A percentile compares a stretch with the other conserved stretches of the same genome.
Conservation (phyloP, 495 filamentous ascomycete species). For the Hypoxylon perforatum region DNA sequence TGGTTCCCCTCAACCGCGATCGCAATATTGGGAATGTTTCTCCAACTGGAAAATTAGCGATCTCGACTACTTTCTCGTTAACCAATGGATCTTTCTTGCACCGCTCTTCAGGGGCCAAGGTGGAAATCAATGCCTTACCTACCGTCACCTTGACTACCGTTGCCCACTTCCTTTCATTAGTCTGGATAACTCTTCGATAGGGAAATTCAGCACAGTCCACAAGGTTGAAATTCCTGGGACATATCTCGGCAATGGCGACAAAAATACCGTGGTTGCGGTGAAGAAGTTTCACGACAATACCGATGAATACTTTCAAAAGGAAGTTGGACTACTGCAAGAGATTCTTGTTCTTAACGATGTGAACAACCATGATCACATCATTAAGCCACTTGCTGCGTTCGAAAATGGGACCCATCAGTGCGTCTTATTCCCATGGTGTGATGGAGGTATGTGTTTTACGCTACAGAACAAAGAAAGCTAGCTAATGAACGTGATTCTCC, state of each 20-base stretch:
- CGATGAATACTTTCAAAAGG: neutral
- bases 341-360: neutral
- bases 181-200: neutral
- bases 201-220: neutral
- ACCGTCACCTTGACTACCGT: neutral
- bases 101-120: neutral
- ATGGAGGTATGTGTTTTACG: slow-evolving; percentile 1
- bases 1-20: neutral
- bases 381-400: slow-evolving; percentile 8
- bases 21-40: neutral
- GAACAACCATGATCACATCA: neutral
- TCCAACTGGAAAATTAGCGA: neutral
- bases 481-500: neutral
- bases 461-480: neutral
- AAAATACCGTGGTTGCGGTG: neutral
- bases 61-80: neutral
- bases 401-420: neutral
- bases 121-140: neutral
- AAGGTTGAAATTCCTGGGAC: neutral
- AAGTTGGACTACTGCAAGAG: neutral
- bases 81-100: neutral
- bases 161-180: neutral
- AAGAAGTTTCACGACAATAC: neutral
- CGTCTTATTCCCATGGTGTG: slow-evolving; percentile 1
- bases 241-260: neutral